These are phyloP conservation scores for Cinnamomum micranthum DNA, from an alignment of 164 flowering plant species.

Conservation along the genomic window DNA sequence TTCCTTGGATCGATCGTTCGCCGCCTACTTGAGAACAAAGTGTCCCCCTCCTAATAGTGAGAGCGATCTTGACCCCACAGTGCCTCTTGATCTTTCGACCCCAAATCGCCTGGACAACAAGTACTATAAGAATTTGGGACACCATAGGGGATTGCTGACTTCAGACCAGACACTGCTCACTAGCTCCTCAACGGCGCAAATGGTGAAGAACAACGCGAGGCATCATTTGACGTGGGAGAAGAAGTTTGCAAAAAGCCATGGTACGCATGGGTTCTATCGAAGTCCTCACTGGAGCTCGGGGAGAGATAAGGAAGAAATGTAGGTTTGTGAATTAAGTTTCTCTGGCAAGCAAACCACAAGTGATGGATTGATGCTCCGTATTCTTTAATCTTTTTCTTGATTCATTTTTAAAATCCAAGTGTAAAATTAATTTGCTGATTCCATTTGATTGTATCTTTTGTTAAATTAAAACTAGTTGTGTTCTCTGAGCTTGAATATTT, in stretches of 20 bases:
- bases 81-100: background rate
- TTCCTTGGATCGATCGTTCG: background rate
- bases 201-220: conserved; percentile 1
- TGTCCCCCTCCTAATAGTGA: background rate
- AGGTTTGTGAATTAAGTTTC: conserved; percentile 10
- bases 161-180: conserved; percentile 3
- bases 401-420: background rate
- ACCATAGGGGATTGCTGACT: background rate
- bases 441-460: too few species aligned
- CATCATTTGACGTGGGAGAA: conserved; percentile 26
- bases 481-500: too few species aligned
- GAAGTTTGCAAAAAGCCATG: conserved; percentile 7
- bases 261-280: conserved; percentile 7
- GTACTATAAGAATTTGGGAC: conserved; percentile 3
- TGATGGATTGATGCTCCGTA: background rate
- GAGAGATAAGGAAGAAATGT: conserved; percentile 2
- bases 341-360: background rate
- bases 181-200: background rate
- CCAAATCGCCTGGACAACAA: conserved; percentile 6
- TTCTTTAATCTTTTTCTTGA: background rate
- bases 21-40: background rate
- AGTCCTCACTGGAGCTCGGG: conserved; percentile 1
- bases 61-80: background rate
- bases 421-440: background rate
- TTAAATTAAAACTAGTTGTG: too few species aligned